Evolutionary conservation across 169 alveolate species (phyloP).

Genomic region (Blepharisma undulans): DNA sequence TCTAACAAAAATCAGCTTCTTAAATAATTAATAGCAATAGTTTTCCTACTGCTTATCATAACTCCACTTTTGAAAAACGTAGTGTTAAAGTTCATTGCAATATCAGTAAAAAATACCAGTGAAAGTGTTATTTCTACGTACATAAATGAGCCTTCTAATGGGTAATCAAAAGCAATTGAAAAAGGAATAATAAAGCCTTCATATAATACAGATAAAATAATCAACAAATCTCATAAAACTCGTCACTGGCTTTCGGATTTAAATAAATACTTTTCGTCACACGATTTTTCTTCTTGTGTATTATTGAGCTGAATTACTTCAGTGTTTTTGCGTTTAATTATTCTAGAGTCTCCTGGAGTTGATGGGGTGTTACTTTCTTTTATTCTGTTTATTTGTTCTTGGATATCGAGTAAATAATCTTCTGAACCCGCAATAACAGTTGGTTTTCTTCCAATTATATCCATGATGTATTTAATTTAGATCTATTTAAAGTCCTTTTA

Average conservation of each 20-base stretch:
- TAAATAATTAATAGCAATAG: neutral
- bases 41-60: neutral
- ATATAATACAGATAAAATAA: neutral
- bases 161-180: neutral
- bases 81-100: neutral
- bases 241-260: neutral
- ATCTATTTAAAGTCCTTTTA: no score
- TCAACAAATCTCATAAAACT: neutral
- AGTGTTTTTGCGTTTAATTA: neutral
- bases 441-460: neutral
- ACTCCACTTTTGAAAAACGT: neutral
- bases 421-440: neutral
- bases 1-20: neutral
- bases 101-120: conserved; percentile 2
- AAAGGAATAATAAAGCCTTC: neutral
- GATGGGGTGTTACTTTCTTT: neutral
- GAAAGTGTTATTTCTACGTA: neutral
- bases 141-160: neutral
- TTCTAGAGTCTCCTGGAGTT: neutral
- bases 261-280: neutral
- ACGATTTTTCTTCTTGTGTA: neutral
- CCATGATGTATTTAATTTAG: neutral
- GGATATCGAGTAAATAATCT: neutral
- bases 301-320: neutral
- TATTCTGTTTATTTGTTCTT: neutral